These are phyloP conservation scores for Kalmusia sp. DNA, from an alignment of 2,329 filamentous ascomycete genomes.

Conservation along the genomic window DNA sequence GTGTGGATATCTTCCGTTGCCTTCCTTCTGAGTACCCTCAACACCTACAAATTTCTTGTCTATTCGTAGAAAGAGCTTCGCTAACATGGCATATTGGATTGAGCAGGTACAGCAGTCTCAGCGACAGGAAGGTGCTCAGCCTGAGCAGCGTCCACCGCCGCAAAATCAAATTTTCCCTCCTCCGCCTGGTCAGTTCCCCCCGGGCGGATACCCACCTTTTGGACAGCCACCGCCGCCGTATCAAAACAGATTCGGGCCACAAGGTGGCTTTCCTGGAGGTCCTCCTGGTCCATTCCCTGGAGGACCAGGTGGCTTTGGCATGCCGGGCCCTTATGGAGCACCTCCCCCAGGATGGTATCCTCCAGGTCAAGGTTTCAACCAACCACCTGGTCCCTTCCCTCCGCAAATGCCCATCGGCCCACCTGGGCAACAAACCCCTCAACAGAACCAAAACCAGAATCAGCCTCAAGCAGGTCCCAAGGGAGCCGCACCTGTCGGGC, in stretches of 20 bases:
- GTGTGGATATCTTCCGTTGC: conserved; percentile 99
- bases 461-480: conserved; percentile 49
- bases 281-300: conserved; percentile 53
- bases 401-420: conserved; percentile 67
- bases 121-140: conserved; percentile 36
- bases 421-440: conserved; percentile 53
- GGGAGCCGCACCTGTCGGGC: conserved; percentile 38
- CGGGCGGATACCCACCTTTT: conserved; percentile 49
- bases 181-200: conserved; percentile 49
- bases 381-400: conserved; percentile 68
- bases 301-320: conserved; percentile 65
- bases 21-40: conserved; percentile 89
- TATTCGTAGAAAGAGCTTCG: conserved; percentile 13
- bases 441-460: conserved; percentile 45
- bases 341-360: conserved; percentile 76
- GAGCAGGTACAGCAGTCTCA: conserved; percentile 41
- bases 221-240: conserved; percentile 46
- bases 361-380: conserved; percentile 76
- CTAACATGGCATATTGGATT: conserved; percentile 32
- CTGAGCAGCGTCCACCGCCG: conserved; percentile 32
- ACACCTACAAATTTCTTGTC: conserved; percentile 19
- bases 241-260: conserved; percentile 56
- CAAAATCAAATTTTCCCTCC: conserved; percentile 49
- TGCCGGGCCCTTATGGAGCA: conserved; percentile 73
- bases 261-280: conserved; percentile 52